These are phyloP conservation scores for Prunus yedoensis DNA, from an alignment of 331 rosid genomes.

Conservation along the genomic window DNA sequence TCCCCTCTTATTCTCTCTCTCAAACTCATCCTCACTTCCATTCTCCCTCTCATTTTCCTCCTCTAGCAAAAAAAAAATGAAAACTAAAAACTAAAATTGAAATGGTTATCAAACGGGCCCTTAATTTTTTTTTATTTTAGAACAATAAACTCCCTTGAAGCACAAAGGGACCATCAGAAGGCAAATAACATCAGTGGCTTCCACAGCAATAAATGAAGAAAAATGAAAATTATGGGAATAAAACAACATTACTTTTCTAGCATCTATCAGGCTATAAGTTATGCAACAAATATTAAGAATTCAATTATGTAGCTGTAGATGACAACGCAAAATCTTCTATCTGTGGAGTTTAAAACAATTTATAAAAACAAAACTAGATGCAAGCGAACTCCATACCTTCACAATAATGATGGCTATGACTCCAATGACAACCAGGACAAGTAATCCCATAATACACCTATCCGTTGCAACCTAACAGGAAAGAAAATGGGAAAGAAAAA, in stretches of 20 bases:
- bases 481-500: conserved; percentile 13
- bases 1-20: no score
- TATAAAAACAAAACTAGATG: not conserved
- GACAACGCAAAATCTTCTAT: not conserved
- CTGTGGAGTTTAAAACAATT: not conserved
- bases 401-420: conserved; percentile 82
- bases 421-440: conserved; percentile 71
- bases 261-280: not conserved
- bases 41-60: no score
- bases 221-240: not conserved
- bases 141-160: not conserved
- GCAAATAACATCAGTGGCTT: not conserved
- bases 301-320: not conserved
- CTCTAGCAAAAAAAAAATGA: no score
- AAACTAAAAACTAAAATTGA: no score
- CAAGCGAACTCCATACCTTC: conserved; percentile 38
- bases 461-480: conserved; percentile 81
- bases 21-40: no score
- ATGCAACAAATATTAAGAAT: not conserved
- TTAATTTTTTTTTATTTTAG: not conserved
- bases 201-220: not conserved
- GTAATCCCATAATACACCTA: conserved; percentile 77
- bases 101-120: no score
- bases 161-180: not conserved
- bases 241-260: not conserved